Percentiles rank a stretch among this genome's conserved stretches.
Conservation (phyloP, 2,329 filamentous ascomycete species). For the Ceratocystis ficicola region DNA sequence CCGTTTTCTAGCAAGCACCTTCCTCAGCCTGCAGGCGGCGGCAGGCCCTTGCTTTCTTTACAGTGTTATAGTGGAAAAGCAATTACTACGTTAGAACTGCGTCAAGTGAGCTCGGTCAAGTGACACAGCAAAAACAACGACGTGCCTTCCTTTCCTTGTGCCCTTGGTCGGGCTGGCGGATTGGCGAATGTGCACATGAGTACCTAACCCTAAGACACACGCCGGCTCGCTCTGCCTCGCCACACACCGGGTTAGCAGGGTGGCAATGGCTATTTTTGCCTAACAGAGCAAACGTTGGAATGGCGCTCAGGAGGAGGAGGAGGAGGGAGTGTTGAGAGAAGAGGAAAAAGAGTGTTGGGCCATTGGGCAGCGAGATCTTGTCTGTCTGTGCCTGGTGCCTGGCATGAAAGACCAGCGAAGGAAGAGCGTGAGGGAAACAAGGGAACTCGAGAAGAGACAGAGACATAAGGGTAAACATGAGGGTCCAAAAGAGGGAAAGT, state of each 20-base stretch:
- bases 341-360: not conserved
- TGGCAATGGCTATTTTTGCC: not conserved
- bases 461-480: not conserved
- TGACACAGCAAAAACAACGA: slow-evolving; percentile 9
- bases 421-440: not conserved
- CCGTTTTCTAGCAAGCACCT: slow-evolving; percentile 5
- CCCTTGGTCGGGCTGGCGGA: not conserved
- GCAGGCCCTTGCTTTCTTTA: slow-evolving; percentile 7
- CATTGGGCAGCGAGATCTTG: not conserved
- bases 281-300: not conserved
- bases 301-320: not conserved
- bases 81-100: not conserved
- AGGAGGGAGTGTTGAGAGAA: not conserved
- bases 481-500: not conserved
- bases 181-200: not conserved
- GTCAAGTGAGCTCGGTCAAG: not conserved
- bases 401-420: not conserved
- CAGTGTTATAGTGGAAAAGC: not conserved
- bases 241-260: not conserved
- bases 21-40: slow-evolving; percentile 6
- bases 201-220: not conserved
- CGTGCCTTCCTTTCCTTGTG: not conserved
- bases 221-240: not conserved
- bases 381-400: slow-evolving; percentile 1
- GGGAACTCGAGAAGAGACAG: not conserved